phyloP scores from a whole-genome alignment of 805 yeast genomes.

The Wickerhamomyces alni region DNA sequence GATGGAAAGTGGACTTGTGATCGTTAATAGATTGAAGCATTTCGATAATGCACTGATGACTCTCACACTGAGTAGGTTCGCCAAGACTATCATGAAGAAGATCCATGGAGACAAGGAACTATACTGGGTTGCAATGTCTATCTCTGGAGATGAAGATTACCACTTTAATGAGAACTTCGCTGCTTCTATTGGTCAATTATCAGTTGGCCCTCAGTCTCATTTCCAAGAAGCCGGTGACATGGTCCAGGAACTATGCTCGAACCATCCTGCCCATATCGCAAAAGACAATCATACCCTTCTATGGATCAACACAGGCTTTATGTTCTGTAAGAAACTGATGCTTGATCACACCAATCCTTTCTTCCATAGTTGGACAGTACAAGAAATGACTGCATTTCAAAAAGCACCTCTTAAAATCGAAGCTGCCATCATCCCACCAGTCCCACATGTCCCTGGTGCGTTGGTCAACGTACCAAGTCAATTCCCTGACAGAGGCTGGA shows the following conservation, averaged over 20 bases:
- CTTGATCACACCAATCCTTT: conserved; percentile 6
- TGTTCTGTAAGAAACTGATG: conserved; percentile 32
- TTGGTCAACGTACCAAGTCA: not conserved
- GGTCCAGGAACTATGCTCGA: conserved; percentile 40
- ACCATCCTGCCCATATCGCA: conserved; percentile 51
- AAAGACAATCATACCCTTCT: conserved; percentile 33
- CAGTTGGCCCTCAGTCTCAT: conserved; percentile 6
- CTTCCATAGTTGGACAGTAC: conserved; percentile 1
- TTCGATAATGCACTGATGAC: conserved; percentile 21
- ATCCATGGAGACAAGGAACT: conserved; percentile 31
- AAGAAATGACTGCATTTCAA: conserved; percentile 26
- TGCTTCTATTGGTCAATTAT: conserved; percentile 14
- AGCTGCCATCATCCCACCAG: conserved; percentile 44
- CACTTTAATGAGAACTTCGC: conserved; percentile 5
- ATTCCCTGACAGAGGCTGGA: conserved; percentile 34
- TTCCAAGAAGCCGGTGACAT: not conserved
- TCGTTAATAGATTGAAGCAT: conserved; percentile 18
- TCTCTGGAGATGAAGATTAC: conserved; percentile 10
- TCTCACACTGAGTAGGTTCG: conserved; percentile 19
- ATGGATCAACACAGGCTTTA: conserved; percentile 56
- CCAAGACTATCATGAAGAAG: conserved; percentile 23
- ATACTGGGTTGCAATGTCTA: conserved; percentile 27
- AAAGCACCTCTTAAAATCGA: conserved; percentile 31
- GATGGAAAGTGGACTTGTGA: conserved; percentile 24
- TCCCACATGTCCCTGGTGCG: conserved; percentile 24